Conservation (phyloP, 306 rosid genomes). For the Lathyrus aphaca region DNA sequence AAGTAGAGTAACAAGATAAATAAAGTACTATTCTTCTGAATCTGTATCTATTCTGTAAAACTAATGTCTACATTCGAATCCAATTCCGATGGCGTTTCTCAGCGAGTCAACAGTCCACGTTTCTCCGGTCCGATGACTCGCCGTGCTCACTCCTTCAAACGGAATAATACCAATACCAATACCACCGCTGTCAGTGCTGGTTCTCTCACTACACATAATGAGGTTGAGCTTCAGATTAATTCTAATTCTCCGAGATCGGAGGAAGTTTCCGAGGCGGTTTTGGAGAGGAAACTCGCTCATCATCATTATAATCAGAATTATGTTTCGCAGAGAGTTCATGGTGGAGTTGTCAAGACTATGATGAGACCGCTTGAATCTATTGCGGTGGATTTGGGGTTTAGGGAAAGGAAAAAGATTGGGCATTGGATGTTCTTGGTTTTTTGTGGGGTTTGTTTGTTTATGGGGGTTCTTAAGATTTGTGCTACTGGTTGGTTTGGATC, state of each 20-base stretch:
- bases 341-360: conserved; percentile 51
- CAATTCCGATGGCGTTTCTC: conserved; percentile 77
- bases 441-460: conserved; percentile 83
- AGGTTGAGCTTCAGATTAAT: conserved; percentile 67
- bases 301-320: conserved; percentile 46
- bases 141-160: conserved; percentile 94
- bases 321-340: conserved; percentile 61
- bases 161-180: conserved; percentile 36
- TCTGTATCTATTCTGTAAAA: background rate
- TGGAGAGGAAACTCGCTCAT: conserved; percentile 55
- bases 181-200: conserved; percentile 22
- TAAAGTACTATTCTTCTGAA: background rate
- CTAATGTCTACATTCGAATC: conserved; percentile 54
- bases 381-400: conserved; percentile 66
- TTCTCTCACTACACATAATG: conserved; percentile 52
- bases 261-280: conserved; percentile 56
- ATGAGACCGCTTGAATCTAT: conserved; percentile 63
- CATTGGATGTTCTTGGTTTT: conserved; percentile 88
- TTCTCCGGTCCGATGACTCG: conserved; percentile 96
- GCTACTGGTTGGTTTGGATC: conserved; percentile 98
- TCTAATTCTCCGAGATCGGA: conserved; percentile 70
- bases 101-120: conserved; percentile 89
- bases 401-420: conserved; percentile 76
- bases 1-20: background rate
- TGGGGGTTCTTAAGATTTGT: conserved; percentile 87